Percentiles rank a stretch among this genome's conserved stretches.
phyloP scores from a whole-genome alignment of 441 rosid genomes.

The Sinapis alba region DNA sequence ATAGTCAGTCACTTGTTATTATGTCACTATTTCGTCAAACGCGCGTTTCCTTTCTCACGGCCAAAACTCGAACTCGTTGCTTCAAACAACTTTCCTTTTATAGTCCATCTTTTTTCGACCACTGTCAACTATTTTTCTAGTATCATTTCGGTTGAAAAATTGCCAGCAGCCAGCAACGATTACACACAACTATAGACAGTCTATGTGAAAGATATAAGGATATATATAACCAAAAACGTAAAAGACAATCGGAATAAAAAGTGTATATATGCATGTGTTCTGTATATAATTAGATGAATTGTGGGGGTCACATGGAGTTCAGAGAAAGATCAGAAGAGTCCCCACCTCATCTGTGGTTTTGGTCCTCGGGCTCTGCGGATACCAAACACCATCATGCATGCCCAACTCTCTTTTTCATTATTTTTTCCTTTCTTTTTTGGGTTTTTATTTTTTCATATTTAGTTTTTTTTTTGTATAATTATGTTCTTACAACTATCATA shows the following conservation, averaged over 20 bases:
- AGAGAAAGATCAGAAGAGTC: constrained; percentile 42
- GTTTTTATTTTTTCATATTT: constrained; percentile 17
- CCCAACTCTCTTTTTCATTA: constrained; percentile 48
- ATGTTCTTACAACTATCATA: constrained; percentile 13
- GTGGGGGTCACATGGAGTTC: constrained; percentile 46
- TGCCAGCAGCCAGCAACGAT: background rate
- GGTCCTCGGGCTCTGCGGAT: constrained; percentile 41
- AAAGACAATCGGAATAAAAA: background rate
- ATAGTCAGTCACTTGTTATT: background rate
- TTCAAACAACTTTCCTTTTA: background rate
- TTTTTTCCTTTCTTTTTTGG: constrained; percentile 34
- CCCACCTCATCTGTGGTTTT: constrained; percentile 43
- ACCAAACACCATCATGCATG: constrained; percentile 82
- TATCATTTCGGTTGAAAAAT: background rate
- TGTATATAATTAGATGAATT: background rate
- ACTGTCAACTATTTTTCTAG: background rate
- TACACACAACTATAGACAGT: background rate
- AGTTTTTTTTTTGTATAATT: constrained; percentile 30
- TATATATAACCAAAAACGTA: constrained; percentile 1
- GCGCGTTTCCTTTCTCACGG: background rate
- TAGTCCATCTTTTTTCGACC: background rate
- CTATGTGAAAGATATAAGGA: background rate
- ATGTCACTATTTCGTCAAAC: constrained; percentile 13
- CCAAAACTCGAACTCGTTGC: constrained; percentile 5
- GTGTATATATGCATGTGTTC: background rate